Conservation (phyloP, 2,329 filamentous ascomycete species). For the Penicillium crustosum region DNA sequence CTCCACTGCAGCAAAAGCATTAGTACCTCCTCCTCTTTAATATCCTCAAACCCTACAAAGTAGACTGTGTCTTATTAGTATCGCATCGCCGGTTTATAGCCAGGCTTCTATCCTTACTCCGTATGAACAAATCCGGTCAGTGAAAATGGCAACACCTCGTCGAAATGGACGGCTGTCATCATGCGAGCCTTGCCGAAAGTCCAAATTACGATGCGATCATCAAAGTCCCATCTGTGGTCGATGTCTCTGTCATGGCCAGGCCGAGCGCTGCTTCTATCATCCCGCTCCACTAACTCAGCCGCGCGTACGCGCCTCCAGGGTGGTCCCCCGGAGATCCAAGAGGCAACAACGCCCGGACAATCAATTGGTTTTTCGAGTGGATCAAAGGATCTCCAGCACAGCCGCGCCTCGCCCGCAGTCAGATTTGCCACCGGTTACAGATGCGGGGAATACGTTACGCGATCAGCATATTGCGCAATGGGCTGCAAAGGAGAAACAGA, state of each 20-base stretch:
- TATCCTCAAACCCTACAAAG: too few species aligned
- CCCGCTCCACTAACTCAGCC: slow-evolving; percentile 4
- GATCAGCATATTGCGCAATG: slow-evolving; percentile 1
- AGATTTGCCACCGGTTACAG: neutral
- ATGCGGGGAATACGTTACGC: neutral
- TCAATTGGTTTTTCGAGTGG: neutral
- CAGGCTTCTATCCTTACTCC: too few species aligned
- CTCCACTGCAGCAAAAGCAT: too few species aligned
- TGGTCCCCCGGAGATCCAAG: neutral
- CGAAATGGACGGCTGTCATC: slow-evolving; percentile 15
- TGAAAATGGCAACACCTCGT: slow-evolving; percentile 1
- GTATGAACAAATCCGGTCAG: too few species aligned
- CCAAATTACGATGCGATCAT: slow-evolving; percentile 29
- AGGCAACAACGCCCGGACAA: neutral
- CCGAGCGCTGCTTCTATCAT: slow-evolving; percentile 18
- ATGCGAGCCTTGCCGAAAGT: slow-evolving; percentile 27
- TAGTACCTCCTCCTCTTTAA: too few species aligned
- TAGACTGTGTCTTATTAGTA: too few species aligned
- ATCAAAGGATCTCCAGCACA: neutral
- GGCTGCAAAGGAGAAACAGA: neutral
- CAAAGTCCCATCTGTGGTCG: slow-evolving; percentile 19
- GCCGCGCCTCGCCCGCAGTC: neutral
- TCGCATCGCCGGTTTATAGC: too few species aligned
- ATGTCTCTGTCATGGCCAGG: slow-evolving; percentile 8
- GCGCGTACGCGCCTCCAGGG: neutral